A percentile compares a stretch with the other conserved stretches of the same genome.
phyloP scores from a whole-genome alignment of 257 asterid species.

The Forsythia suspensa region DNA sequence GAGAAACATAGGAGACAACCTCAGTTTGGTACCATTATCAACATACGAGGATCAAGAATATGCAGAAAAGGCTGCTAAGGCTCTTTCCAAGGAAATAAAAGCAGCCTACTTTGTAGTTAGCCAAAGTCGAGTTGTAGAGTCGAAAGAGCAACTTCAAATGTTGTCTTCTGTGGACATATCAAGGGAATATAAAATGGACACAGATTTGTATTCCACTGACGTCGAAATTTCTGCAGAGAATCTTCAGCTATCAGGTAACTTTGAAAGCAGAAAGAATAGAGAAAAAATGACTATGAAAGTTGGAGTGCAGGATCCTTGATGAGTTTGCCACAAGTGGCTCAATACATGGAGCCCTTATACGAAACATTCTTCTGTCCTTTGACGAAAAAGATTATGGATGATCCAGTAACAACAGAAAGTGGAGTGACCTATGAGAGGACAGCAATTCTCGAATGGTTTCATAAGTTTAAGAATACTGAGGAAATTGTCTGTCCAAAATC shows the following conservation, averaged over 20 bases:
- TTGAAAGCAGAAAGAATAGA: constrained; percentile 24
- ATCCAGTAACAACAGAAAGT: constrained; percentile 72
- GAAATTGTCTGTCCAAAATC: constrained; percentile 65
- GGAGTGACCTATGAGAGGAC: constrained; percentile 71
- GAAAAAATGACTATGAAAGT: constrained; percentile 18
- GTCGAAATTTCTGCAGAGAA: constrained; percentile 39
- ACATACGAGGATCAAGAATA: constrained; percentile 46
- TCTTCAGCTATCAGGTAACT: constrained; percentile 31
- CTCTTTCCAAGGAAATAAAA: constrained; percentile 66
- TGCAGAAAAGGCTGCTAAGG: constrained; percentile 48
- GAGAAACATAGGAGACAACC: constrained; percentile 54
- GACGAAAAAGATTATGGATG: constrained; percentile 69
- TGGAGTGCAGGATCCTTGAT: constrained; percentile 31
- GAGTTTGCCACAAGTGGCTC: constrained; percentile 49
- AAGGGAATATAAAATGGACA: constrained; percentile 35
- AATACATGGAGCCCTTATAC: constrained; percentile 67
- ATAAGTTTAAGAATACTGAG: constrained; percentile 27
- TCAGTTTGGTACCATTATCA: constrained; percentile 44
- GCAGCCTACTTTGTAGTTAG: constrained; percentile 30
- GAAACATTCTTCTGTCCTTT: constrained; percentile 76
- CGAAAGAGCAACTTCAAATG: constrained; percentile 20
- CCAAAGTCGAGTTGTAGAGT: constrained; percentile 21
- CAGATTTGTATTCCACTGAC: constrained; percentile 64
- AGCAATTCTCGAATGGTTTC: constrained; percentile 57
- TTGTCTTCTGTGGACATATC: constrained; percentile 9